A percentile compares a stretch with the other conserved stretches of the same genome.
These are phyloP conservation scores for Taiozyma sp. DNA, from an alignment of 1,139 yeast species.

Conservation along the genomic window DNA sequence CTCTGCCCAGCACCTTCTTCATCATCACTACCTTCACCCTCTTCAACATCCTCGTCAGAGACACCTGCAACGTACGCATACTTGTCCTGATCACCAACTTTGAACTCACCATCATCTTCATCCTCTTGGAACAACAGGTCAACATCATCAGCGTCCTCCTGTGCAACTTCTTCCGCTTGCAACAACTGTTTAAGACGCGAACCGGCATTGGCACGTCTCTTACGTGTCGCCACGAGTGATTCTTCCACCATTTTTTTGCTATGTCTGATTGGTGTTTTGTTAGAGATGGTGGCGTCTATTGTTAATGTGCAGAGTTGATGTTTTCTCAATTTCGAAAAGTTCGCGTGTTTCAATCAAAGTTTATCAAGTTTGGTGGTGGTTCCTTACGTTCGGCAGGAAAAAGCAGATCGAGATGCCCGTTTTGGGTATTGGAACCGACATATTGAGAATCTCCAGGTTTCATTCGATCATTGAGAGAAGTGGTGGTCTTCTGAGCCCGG, in stretches of 20 bases:
- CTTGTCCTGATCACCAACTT: conserved; percentile 63
- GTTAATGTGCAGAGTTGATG: not conserved
- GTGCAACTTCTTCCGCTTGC: conserved; percentile 56
- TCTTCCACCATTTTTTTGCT: conserved; percentile 26
- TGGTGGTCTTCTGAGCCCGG: conserved; percentile 26
- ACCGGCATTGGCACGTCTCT: conserved; percentile 87
- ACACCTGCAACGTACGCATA: conserved; percentile 36
- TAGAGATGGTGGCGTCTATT: not conserved
- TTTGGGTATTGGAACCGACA: conserved; percentile 59
- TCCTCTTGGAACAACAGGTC: conserved; percentile 77
- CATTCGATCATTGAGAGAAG: conserved; percentile 33
- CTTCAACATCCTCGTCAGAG: conserved; percentile 24
- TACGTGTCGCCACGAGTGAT: conserved; percentile 62
- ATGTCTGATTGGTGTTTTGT: not conserved
- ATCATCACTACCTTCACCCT: conserved; percentile 40
- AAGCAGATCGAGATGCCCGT: conserved; percentile 1
- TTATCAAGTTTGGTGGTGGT: too few species aligned
- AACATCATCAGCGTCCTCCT: conserved; percentile 71
- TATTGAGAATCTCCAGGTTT: conserved; percentile 48
- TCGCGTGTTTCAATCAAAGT: not conserved
- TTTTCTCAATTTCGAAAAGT: not conserved
- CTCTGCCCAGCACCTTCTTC: conserved; percentile 41
- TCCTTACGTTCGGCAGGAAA: not conserved
- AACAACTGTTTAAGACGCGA: conserved; percentile 69
- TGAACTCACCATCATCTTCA: conserved; percentile 77